These are phyloP conservation scores for Alternaria rosae DNA, from an alignment of 2,329 filamentous ascomycete species.

Conservation along the genomic window DNA sequence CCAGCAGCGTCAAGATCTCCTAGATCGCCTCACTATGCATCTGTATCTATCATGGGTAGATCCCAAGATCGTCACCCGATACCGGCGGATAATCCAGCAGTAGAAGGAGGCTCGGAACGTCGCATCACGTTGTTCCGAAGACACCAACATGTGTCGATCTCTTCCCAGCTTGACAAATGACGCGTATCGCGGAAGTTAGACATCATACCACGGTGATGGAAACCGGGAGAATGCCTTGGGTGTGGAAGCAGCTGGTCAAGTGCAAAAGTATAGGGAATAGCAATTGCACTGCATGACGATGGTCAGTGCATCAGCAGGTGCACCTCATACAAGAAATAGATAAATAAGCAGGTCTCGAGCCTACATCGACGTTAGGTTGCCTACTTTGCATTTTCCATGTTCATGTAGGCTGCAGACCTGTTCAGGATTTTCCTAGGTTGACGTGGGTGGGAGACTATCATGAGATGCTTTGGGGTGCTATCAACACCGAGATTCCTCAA, in stretches of 20 bases:
- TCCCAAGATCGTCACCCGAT: not conserved
- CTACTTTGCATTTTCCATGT: no score
- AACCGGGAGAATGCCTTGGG: not conserved
- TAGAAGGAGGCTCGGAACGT: not conserved
- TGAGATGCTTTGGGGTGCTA: not conserved
- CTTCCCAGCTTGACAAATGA: not conserved
- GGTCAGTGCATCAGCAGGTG: not conserved
- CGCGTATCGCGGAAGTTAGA: not conserved
- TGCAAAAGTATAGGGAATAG: not conserved
- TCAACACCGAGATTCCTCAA: not conserved
- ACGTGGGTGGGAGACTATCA: not conserved
- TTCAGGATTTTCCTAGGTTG: no score
- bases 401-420: no score
- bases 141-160: not conserved
- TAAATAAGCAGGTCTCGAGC: no score
- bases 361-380: no score
- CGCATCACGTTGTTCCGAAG: not conserved
- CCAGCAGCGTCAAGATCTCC: not conserved
- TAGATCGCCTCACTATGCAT: slow-evolving; percentile 4
- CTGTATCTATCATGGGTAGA: not conserved
- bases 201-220: not conserved
- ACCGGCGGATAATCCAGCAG: not conserved
- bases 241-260: not conserved
- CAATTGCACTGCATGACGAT: not conserved
- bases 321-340: no score